Conservation (phyloP, 208 protist genomes). For the Angomonas deanei region DNA sequence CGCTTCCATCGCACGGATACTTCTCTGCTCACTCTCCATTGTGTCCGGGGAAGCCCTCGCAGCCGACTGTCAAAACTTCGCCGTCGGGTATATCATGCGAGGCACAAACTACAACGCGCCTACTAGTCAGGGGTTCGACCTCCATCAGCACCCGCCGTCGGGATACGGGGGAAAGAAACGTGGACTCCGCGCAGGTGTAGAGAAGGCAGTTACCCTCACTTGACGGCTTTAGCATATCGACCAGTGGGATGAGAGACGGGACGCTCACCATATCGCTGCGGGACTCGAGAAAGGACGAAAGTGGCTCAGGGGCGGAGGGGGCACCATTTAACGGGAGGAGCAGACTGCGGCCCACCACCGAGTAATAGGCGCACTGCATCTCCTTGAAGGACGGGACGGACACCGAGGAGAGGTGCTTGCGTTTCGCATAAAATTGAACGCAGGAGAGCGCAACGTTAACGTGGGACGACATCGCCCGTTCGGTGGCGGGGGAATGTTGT, state of each 20-base stretch:
- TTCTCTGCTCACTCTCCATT: too few relatives aligned
- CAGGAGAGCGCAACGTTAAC: neutral
- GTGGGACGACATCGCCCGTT: too few relatives aligned
- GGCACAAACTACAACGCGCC: conserved; percentile 69
- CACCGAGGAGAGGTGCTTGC: neutral
- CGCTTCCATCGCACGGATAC: too few relatives aligned
- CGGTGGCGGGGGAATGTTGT: too few relatives aligned
- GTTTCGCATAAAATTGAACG: neutral
- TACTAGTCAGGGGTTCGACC: conserved; percentile 33
- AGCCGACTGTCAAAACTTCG: conserved; percentile 66
- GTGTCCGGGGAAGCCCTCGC: conserved; percentile 18
- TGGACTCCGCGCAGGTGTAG: conserved; percentile 67
- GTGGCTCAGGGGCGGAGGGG: conserved; percentile 59
- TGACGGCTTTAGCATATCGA: conserved; percentile 57
- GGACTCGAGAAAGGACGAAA: conserved; percentile 52
- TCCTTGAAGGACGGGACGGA: conserved; percentile 15
- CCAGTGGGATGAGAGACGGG: conserved; percentile 71
- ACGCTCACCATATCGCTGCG: conserved; percentile 42
- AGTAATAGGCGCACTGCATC: conserved; percentile 37
- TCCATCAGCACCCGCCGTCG: conserved; percentile 57
- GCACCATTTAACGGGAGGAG: conserved; percentile 63
- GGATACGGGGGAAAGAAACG: conserved; percentile 55
- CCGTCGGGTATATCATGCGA: conserved; percentile 47
- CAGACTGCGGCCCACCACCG: conserved; percentile 53
- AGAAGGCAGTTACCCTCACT: conserved; percentile 51